Conservation (phyloP, 2,329 filamentous ascomycete species). For the Penicillium rolfsii region DNA sequence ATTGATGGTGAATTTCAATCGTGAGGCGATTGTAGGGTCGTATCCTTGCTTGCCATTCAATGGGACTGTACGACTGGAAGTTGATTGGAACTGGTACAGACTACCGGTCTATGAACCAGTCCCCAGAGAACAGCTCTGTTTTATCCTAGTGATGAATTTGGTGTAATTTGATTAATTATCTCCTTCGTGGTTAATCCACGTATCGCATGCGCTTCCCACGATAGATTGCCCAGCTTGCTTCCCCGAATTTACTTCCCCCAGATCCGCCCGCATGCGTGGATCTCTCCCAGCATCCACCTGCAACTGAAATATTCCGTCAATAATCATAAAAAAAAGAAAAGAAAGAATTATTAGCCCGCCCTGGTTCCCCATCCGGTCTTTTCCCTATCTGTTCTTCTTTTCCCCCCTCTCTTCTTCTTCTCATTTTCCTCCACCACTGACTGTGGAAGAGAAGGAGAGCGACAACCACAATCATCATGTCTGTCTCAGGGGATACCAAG, state of each 20-base stretch:
- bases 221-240: not conserved
- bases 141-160: not conserved
- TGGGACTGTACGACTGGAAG: not conserved
- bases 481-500: not conserved
- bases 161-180: not conserved
- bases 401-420: not conserved
- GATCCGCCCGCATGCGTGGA: constrained; percentile 1
- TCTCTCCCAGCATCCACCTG: not conserved
- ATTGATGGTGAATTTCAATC: not conserved
- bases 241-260: not conserved
- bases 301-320: not conserved
- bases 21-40: not conserved
- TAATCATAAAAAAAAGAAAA: not conserved
- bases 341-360: not conserved
- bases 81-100: not conserved
- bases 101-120: not conserved
- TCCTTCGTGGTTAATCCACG: not conserved
- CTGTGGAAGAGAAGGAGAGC: not conserved
- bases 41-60: not conserved
- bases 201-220: not conserved
- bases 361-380: not conserved
- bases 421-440: not conserved
- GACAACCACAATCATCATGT: not conserved
- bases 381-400: not conserved
- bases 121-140: not conserved